Base-by-base conservation (phyloP, 169 alveolate species). In the Cryptosporidium tyzzeri region DNA sequence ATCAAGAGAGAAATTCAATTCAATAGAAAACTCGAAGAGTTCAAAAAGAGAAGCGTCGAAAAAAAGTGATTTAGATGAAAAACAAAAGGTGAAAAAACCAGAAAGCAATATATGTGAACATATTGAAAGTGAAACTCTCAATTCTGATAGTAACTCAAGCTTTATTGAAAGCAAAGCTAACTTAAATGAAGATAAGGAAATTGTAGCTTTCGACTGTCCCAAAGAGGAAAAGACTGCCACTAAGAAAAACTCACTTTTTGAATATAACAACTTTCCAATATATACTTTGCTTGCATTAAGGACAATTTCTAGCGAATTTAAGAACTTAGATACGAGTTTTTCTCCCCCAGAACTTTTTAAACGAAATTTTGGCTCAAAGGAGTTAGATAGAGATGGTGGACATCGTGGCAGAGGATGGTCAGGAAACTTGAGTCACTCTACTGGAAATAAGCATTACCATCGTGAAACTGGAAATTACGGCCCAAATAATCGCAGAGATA, bases 341-440 rank as follows among this genome's bases (percentile, higher is more conserved):
- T 39, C 69, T 3, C 87, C 87, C 1, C 80, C 87, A 39, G 80
- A 80, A 39, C 74, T 80, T n/a, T 80, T 68, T 14, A 59, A 53
- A 45, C 73, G 87, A 23, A 80, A 80, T 65, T 62, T 80, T 45
- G 39, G 37, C n/a, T 21, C 65, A 41, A 80, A 80, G 35, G 87
- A 80, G 35, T 26, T 41, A 0, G 87, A 80, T 23, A 80, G 87
- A 80, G 87, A 80, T 16, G 29, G 75, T 39, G 86, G 55, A 5
- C 35, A 44, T 21, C 69, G 86, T 53, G 58, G 23, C 2, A 59
- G 87, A 39, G 75, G 80, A n/a, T 80, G 87, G 87, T 23, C 74
- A 14, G 33, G 45, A 26, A 80, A 62, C 21, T 33, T 41, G 29
- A 80, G 9, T 39, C 58, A 61, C 37, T 14, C 62, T 37, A 26